Percentiles rank a stretch among this genome's conserved stretches.
Evolutionary conservation across 768 basidiomycete genomes (phyloP).

Genomic region (Mycena leptocephala): DNA sequence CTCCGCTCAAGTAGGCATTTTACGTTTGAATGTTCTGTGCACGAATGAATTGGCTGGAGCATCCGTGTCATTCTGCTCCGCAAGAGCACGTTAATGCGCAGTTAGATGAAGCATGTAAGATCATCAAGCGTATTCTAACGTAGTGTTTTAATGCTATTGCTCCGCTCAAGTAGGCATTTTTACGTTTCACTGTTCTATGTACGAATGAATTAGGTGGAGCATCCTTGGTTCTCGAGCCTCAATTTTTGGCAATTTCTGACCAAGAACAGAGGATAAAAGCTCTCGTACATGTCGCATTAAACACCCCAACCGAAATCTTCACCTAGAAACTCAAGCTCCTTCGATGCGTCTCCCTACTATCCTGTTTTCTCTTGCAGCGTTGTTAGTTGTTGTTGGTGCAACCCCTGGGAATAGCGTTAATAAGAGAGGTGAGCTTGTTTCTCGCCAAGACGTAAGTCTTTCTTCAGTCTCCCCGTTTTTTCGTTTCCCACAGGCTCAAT

Average conservation of each 20-base stretch:
- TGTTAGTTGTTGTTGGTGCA: constrained; percentile 6
- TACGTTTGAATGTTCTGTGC: too few relatives aligned
- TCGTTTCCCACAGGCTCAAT: neutral
- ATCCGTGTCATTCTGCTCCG: too few relatives aligned
- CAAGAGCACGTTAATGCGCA: too few relatives aligned
- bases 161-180: neutral
- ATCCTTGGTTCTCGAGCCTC: neutral
- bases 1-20: too few relatives aligned
- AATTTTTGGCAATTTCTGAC: neutral
- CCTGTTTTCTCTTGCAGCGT: constrained; percentile 11
- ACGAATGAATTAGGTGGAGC: neutral
- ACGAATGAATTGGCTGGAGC: too few relatives aligned
- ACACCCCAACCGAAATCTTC: neutral
- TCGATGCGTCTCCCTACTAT: constrained; percentile 14
- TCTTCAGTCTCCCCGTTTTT: neutral
- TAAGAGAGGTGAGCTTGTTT: constrained; percentile 15
- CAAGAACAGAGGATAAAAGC: constrained; percentile 1
- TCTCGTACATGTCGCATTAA: neutral
- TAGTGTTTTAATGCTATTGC: neutral
- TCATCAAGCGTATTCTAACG: too few relatives aligned
- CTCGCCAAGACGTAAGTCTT: constrained; percentile 7
- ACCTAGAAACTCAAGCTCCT: neutral
- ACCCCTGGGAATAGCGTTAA: constrained; percentile 15
- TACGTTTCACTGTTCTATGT: neutral
- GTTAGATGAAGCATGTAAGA: too few relatives aligned